Base-by-base conservation (phyloP, 495 filamentous ascomycete genomes). In the Neurospora sp. region DNA sequence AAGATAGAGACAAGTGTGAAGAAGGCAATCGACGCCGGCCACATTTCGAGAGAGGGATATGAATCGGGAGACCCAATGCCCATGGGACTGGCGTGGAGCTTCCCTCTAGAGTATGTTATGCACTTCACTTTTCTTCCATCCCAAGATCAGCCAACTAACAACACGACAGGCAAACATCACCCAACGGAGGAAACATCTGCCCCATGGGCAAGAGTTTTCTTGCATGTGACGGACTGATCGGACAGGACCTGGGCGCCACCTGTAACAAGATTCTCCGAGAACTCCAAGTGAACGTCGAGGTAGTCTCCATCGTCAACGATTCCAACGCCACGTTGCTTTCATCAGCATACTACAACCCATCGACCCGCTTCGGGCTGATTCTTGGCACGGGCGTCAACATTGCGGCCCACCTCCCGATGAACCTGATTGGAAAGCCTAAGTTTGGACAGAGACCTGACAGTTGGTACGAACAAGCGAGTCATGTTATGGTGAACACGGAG, bases 131-230 rank as follows among this genome's bases (percentile, higher is more conserved):
- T 39, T 9, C 31, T 31, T 35, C 48, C 27, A 71, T 70, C 70
- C 69, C 65, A 70, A 65, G 14, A 41, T 22, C 20, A 39, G 42
- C 6, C 53, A 35, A 61, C 74, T 82, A 59, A 79, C 72, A 70
- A 41, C 0, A 37, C 37, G 53, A 59, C 74, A 94, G 92, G 81
- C 93, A 96, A 89, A 90, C 91, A 69, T 91, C 91, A 14, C 82
- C 94, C 39, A 85, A 88, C 53, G 89, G 91, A 71, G 93, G 92
- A 44, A 91, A 89, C 41, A 81, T 96, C 44, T 91, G 90, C 84
- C 89, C 88, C 5, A 95, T 95, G 93, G 93, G 93, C 69, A 96
- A 96, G 81, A 91, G 92, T 31, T 96, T 96, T 71, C 71, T 86
- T 27, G 86, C 86, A 69, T 82, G 83, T 11, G 82, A 82, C 39